Percentiles rank a stretch among this genome's conserved stretches.
Evolutionary conservation across 192 early-diverging fungal genomes (phyloP).

Genomic region (Backusella sp.): DNA sequence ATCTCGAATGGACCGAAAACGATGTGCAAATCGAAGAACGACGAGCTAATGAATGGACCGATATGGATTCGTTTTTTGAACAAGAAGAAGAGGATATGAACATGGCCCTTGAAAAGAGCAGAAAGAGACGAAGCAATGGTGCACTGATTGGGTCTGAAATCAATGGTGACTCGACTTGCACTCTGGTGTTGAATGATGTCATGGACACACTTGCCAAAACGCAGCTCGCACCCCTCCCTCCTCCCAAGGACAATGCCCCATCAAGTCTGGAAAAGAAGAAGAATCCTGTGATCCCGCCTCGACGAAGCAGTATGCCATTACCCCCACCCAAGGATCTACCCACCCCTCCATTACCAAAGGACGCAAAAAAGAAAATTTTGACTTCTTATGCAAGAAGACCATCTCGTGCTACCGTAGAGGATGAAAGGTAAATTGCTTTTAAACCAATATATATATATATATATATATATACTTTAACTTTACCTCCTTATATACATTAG

Average conservation of each 20-base stretch:
- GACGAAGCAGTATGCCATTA: conserved; percentile 12
- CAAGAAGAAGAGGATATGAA: neutral
- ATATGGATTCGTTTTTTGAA: neutral
- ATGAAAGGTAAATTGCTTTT: neutral
- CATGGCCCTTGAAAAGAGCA: neutral
- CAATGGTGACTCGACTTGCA: neutral
- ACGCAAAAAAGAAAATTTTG: neutral
- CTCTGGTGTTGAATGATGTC: neutral
- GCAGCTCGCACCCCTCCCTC: neutral
- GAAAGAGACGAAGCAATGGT: conserved; percentile 1
- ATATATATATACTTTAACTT: neutral
- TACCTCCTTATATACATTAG: neutral
- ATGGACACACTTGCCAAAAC: neutral
- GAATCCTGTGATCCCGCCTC: conserved; percentile 1
- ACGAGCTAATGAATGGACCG: neutral
- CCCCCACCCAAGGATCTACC: neutral
- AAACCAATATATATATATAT: neutral
- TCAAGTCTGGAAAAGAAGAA: neutral
- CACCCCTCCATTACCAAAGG: neutral
- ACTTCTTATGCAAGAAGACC: conserved; percentile 4
- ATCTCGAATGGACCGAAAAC: conserved; percentile 3
- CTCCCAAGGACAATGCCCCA: neutral
- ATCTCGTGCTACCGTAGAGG: neutral
- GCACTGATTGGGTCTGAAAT: neutral
- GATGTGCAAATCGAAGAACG: neutral